A percentile compares a stretch with the other conserved stretches of the same genome.
Conservation (phyloP, 2,329 filamentous ascomycete genomes). For the Nigrograna mackinnonii region DNA sequence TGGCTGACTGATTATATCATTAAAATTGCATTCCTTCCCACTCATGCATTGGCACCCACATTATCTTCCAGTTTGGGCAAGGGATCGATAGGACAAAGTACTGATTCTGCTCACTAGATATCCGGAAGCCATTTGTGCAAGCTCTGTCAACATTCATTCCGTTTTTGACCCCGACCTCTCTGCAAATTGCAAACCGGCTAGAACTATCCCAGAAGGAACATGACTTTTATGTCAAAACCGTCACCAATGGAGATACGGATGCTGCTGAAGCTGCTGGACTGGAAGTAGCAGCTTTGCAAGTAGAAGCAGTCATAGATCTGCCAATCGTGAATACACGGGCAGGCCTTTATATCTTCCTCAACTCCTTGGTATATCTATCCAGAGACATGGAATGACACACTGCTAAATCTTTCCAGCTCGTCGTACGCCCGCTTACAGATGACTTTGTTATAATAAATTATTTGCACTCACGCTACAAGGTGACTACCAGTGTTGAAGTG, state of each 20-base stretch:
- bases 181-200: constrained; percentile 47
- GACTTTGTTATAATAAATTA: constrained; percentile 78
- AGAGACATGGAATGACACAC: background rate
- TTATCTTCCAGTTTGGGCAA: no score
- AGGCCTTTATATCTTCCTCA: constrained; percentile 83
- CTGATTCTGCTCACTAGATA: no score
- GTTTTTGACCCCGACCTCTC: constrained; percentile 59
- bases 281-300: constrained; percentile 52
- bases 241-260: constrained; percentile 48
- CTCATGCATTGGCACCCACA: no score
- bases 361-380: constrained; percentile 71
- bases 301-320: constrained; percentile 65
- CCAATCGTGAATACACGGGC: constrained; percentile 76
- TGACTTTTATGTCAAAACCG: constrained; percentile 47
- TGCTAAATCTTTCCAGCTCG: constrained; percentile 64
- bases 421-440: constrained; percentile 81
- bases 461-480: constrained; percentile 82
- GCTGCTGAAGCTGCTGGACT: constrained; percentile 39
- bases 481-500: constrained; percentile 40
- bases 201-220: constrained; percentile 44
- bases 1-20: constrained; percentile 21
- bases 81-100: no score
- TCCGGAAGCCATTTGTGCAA: constrained; percentile 34
- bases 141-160: constrained; percentile 36
- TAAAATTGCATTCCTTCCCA: no score